A percentile compares a stretch with the other conserved stretches of the same genome.
Evolutionary conservation across 129 eudicot species (phyloP).

Genomic region (Arctium minus): DNA sequence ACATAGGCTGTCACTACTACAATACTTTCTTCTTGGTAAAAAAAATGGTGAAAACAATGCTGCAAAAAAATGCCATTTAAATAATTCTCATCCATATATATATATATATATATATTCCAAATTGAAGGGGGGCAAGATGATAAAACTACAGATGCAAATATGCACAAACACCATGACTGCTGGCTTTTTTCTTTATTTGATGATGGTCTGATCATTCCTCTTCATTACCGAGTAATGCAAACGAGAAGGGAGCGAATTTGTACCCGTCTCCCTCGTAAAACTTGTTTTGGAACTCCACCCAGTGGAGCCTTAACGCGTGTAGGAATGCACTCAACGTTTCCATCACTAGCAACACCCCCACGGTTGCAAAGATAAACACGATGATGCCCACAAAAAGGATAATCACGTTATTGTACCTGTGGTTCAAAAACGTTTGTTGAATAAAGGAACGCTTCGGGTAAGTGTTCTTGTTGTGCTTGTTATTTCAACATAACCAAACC

Average conservation of each 20-base stretch:
- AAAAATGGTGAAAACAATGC: constrained; percentile 9
- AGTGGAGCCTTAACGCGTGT: constrained; percentile 92
- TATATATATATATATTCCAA: not conserved
- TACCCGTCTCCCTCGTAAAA: constrained; percentile 97
- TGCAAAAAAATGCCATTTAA: not conserved
- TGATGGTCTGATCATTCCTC: constrained; percentile 49
- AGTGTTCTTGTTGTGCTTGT: not conserved
- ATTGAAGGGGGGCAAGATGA: not conserved
- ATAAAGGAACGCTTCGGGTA: not conserved
- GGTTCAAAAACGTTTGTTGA: not conserved
- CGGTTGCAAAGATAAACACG: constrained; percentile 77
- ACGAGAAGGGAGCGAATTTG: constrained; percentile 79
- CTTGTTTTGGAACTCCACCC: constrained; percentile 98
- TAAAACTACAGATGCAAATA: constrained; percentile 32
- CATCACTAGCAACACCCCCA: constrained; percentile 93
- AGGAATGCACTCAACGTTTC: constrained; percentile 95
- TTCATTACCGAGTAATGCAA: constrained; percentile 50
- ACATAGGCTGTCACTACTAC: constrained; percentile 17
- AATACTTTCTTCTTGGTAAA: constrained; percentile 21
- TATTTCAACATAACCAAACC: not conserved
- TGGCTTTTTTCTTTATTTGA: not conserved
- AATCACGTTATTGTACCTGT: constrained; percentile 65
- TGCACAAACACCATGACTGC: constrained; percentile 24
- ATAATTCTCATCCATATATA: constrained; percentile 5
- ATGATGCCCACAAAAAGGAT: constrained; percentile 61